Conservation (phyloP, 2,329 filamentous ascomycete genomes). For the Akanthomyces dipterigenus region DNA sequence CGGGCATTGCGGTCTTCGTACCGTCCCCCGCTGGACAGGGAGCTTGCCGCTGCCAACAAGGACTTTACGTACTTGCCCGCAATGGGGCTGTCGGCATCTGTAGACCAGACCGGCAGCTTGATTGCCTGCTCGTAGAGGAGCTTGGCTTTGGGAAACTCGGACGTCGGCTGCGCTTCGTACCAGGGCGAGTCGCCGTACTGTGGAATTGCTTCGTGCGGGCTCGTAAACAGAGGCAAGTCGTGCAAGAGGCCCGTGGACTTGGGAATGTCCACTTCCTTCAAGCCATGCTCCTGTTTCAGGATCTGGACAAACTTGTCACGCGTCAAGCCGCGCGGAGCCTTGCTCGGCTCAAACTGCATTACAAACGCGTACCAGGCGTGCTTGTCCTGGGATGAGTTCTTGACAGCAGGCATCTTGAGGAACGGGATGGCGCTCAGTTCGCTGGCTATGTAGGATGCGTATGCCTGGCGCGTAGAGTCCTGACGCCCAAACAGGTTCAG, state of each 20-base stretch:
- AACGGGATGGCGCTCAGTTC: slow-evolving; percentile 2
- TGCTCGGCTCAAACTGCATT: slow-evolving; percentile 1
- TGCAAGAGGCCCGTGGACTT: slow-evolving; percentile 6
- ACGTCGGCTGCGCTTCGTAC: neutral
- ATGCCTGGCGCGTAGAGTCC: neutral
- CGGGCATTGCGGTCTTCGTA: neutral
- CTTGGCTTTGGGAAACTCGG: slow-evolving; percentile 1
- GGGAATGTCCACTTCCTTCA: slow-evolving; percentile 11
- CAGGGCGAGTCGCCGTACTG: neutral
- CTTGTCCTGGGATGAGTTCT: slow-evolving; percentile 12
- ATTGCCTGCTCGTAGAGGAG: slow-evolving; percentile 7
- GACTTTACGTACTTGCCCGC: neutral
- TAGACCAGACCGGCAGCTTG: slow-evolving; percentile 10
- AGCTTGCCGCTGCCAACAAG: neutral
- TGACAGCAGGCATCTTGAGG: neutral
- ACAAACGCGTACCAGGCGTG: slow-evolving; percentile 1
- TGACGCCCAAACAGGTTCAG: neutral
- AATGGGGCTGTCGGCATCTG: neutral
- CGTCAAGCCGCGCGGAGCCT: neutral
- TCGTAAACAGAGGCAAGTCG: slow-evolving; percentile 7
- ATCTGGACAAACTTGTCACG: slow-evolving; percentile 7
- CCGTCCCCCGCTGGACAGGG: neutral
- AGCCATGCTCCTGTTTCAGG: neutral
- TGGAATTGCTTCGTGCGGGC: neutral
- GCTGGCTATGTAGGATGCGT: neutral